These are phyloP conservation scores for Meyerozyma sp. DNA, from an alignment of 1,139 yeast species.

Conservation along the genomic window DNA sequence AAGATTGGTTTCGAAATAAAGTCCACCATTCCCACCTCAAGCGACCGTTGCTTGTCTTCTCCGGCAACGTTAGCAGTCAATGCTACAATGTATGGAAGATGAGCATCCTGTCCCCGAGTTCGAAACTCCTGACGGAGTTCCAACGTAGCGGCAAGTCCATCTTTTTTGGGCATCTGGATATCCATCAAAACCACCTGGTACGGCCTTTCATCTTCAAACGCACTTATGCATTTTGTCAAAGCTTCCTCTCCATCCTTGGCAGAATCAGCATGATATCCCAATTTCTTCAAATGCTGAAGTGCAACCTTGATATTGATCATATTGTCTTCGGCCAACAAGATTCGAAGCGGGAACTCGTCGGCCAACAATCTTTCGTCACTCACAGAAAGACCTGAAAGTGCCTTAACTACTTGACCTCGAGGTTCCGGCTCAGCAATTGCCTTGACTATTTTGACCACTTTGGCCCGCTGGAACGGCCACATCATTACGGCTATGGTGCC, in stretches of 20 bases:
- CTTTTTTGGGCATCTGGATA: conserved; percentile 52
- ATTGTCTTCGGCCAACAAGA: conserved; percentile 51
- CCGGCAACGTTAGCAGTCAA: conserved; percentile 56
- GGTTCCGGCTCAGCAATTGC: conserved; percentile 2
- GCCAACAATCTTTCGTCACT: conserved; percentile 11
- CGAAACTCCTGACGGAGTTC: conserved; percentile 23
- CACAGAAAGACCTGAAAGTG: background rate
- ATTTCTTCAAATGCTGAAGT: conserved; percentile 42
- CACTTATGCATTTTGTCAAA: conserved; percentile 30
- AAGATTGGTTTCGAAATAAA: conserved; percentile 52
- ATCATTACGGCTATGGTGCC: conserved; percentile 21
- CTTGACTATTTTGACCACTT: conserved; percentile 19
- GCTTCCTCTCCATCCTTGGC: conserved; percentile 54
- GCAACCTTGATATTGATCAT: conserved; percentile 48
- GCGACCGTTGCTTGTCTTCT: conserved; percentile 45
- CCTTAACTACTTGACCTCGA: background rate
- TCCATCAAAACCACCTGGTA: conserved; percentile 52
- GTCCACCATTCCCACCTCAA: conserved; percentile 51
- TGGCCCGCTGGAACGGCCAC: conserved; percentile 29
- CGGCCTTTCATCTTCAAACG: conserved; percentile 24
- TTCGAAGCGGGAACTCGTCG: conserved; percentile 35
- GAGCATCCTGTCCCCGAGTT: conserved; percentile 18
- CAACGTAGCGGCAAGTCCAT: conserved; percentile 44
- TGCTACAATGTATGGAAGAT: conserved; percentile 44
- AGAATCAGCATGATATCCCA: conserved; percentile 51